phyloP scores from a whole-genome alignment of 495 filamentous ascomycete species.

The Pyronema omphalodes region DNA sequence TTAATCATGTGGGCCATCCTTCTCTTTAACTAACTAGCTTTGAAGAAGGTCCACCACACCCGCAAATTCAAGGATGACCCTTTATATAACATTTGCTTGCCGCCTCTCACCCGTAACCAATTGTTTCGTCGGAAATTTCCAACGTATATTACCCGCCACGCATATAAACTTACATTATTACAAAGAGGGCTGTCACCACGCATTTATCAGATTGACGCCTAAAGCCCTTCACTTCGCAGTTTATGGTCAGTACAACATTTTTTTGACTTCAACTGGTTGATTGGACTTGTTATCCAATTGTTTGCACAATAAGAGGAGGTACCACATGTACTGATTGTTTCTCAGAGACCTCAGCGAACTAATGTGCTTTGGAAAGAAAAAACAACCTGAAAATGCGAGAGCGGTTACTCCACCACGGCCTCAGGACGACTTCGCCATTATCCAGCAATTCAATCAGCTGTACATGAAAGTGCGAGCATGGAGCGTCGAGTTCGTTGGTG shows the following conservation, averaged over 20 bases:
- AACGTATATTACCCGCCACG: background rate
- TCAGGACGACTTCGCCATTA: background rate
- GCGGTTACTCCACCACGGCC: background rate
- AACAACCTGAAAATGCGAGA: background rate
- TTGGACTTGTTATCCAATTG: background rate
- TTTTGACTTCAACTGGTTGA: background rate
- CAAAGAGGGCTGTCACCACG: background rate
- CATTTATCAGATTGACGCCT: background rate
- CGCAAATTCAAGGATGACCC: too few relatives aligned
- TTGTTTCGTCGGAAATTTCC: background rate
- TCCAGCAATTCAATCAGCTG: background rate
- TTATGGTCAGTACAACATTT: background rate
- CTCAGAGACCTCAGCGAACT: background rate
- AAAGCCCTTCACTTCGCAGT: background rate
- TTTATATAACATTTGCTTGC: too few relatives aligned
- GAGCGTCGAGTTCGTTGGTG: background rate
- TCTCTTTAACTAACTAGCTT: too few relatives aligned
- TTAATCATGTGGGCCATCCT: too few relatives aligned
- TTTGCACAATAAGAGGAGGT: background rate
- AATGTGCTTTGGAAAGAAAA: background rate
- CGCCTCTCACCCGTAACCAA: too few relatives aligned
- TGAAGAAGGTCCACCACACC: too few relatives aligned
- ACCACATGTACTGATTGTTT: background rate
- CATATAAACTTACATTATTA: background rate
- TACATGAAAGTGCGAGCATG: slow-evolving; percentile 1